Conservation (phyloP, 495 filamentous ascomycete genomes). For the Xylaria palmicola region DNA sequence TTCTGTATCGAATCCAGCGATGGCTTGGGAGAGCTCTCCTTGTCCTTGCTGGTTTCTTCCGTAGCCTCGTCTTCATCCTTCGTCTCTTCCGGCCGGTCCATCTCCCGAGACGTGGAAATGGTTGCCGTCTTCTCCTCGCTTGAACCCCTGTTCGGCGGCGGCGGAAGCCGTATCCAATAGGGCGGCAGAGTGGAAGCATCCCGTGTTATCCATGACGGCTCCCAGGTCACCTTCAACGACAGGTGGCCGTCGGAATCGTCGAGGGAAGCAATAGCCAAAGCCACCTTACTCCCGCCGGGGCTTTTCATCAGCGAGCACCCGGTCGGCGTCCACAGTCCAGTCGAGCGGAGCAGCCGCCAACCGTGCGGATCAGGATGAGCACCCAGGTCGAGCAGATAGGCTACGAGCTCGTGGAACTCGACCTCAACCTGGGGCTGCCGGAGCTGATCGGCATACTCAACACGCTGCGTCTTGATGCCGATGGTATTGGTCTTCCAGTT, state of each 20-base stretch:
- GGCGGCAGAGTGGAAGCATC: conserved; percentile 55
- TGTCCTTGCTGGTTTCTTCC: conserved; percentile 8
- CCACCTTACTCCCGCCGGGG: conserved; percentile 50
- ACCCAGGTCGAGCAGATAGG: conserved; percentile 62
- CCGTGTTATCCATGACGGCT: conserved; percentile 55
- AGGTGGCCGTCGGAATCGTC: conserved; percentile 65
- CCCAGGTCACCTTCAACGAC: conserved; percentile 56
- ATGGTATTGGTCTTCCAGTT: conserved; percentile 62
- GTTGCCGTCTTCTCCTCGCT: not conserved
- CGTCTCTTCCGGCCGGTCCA: not conserved
- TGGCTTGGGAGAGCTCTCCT: conserved; percentile 23
- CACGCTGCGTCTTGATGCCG: conserved; percentile 56
- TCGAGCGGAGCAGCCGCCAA: conserved; percentile 56
- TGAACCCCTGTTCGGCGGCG: conserved; percentile 25
- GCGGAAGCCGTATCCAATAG: conserved; percentile 57
- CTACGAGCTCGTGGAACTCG: conserved; percentile 59
- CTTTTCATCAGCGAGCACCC: conserved; percentile 58
- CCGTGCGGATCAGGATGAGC: conserved; percentile 59
- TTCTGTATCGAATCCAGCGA: conserved; percentile 40
- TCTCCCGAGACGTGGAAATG: not conserved
- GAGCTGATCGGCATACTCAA: conserved; percentile 66
- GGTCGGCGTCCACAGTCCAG: conserved; percentile 62
- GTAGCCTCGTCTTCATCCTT: conserved; percentile 2
- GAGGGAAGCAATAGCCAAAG: conserved; percentile 54
- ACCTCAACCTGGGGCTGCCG: conserved; percentile 65